Conservation (phyloP, 164 flowering plant species). For the Saururus chinensis region DNA sequence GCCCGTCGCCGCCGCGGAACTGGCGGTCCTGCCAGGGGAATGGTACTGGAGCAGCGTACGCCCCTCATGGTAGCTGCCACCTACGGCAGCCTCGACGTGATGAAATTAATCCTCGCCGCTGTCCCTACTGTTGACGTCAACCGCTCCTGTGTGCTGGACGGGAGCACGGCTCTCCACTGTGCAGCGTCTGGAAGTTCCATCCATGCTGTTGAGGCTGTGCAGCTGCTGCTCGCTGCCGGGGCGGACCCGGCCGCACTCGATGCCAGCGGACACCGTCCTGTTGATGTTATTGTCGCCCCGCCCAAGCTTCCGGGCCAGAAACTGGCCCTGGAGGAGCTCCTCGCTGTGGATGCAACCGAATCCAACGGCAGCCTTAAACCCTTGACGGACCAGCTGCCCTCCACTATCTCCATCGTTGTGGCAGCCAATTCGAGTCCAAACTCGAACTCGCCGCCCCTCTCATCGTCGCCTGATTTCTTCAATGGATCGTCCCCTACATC, state of each 20-base stretch:
- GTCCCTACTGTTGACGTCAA: slow-evolving; percentile 51
- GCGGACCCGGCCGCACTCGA: slow-evolving; percentile 54
- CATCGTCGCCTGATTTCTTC: slow-evolving; percentile 33
- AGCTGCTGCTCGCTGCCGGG: slow-evolving; percentile 62
- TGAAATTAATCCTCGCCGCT: slow-evolving; percentile 56
- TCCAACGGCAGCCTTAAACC: neutral
- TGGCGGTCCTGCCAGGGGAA: slow-evolving; percentile 60
- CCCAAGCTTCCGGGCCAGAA: slow-evolving; percentile 40
- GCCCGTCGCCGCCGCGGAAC: slow-evolving; percentile 27
- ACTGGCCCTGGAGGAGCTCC: slow-evolving; percentile 44
- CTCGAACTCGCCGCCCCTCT: slow-evolving; percentile 45
- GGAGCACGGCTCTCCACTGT: slow-evolving; percentile 86
- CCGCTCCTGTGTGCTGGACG: slow-evolving; percentile 48
- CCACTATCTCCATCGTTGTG: neutral
- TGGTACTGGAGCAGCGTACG: slow-evolving; percentile 75
- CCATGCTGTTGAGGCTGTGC: slow-evolving; percentile 56
- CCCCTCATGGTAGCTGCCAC: slow-evolving; percentile 95
- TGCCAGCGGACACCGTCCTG: slow-evolving; percentile 53
- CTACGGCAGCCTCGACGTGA: slow-evolving; percentile 76
- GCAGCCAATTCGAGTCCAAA: slow-evolving; percentile 8
- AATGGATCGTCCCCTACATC: slow-evolving; percentile 52
- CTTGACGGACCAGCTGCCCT: neutral
- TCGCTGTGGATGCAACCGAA: slow-evolving; percentile 5
- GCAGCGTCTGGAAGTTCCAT: slow-evolving; percentile 87
- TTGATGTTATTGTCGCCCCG: slow-evolving; percentile 61